These are phyloP conservation scores for Porphyrellus sp. DNA, from an alignment of 1,284 basidiomycete genomes.

Conservation along the genomic window DNA sequence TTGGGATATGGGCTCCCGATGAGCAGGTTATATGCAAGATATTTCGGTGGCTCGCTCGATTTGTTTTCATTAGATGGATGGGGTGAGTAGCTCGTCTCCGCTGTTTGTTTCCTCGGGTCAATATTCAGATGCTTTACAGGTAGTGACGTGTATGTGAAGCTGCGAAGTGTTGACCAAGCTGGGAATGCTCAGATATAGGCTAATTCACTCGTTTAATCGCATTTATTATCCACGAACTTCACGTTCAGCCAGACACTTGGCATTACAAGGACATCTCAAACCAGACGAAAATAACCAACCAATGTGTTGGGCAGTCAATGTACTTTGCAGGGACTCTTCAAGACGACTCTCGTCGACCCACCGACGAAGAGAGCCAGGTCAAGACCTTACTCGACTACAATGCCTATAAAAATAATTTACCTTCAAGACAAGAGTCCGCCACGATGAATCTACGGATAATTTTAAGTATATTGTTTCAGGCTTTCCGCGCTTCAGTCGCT, in stretches of 20 bases:
- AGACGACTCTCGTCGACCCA: no score
- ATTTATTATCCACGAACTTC: background rate
- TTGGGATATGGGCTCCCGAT: slow-evolving; percentile 84
- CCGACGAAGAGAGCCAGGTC: no score
- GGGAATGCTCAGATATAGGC: slow-evolving; percentile 47
- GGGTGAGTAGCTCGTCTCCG: slow-evolving; percentile 46
- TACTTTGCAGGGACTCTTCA: no score
- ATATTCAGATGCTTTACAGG: slow-evolving; percentile 39
- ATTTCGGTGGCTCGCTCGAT: slow-evolving; percentile 78
- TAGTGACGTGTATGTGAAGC: slow-evolving; percentile 73
- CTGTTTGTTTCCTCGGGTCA: background rate
- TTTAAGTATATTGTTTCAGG: background rate
- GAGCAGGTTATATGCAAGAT: slow-evolving; percentile 78
- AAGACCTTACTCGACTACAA: no score
- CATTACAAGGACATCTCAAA: background rate
- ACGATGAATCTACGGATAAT: background rate
- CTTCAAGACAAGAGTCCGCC: background rate
- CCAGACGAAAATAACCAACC: background rate
- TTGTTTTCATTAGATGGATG: slow-evolving; percentile 77
- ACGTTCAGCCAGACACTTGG: background rate
- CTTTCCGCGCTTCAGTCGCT: slow-evolving; percentile 26
- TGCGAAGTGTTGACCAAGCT: slow-evolving; percentile 68
- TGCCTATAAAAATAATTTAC: no score
- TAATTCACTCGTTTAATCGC: background rate
- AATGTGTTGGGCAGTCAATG: no score